These are phyloP conservation scores for Amphibolis antarctica DNA, from an alignment of 106 monocot species.

Conservation along the genomic window DNA sequence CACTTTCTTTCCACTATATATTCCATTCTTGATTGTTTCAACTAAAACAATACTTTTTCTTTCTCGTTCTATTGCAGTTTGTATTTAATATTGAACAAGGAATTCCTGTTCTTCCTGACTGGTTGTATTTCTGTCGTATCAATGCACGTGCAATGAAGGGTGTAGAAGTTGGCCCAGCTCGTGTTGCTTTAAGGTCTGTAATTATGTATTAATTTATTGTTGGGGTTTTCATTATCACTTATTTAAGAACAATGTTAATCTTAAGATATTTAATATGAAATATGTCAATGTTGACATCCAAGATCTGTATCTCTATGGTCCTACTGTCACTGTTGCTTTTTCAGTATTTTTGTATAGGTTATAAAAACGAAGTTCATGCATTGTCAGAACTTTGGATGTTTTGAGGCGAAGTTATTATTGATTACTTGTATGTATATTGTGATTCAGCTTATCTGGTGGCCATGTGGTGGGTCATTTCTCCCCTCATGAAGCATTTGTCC, in stretches of 20 bases:
- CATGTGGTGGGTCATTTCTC: constrained; percentile 78
- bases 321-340: no score
- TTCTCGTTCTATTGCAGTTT: constrained; percentile 39
- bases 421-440: neutral
- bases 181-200: constrained; percentile 51
- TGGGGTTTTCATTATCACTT: no score
- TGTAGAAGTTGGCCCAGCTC: constrained; percentile 62
- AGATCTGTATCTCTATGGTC: no score
- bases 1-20: neutral
- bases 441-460: constrained; percentile 66
- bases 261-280: no score
- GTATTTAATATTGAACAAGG: constrained; percentile 81
- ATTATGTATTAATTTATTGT: neutral
- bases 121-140: constrained; percentile 73
- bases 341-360: no score
- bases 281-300: no score
- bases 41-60: neutral
- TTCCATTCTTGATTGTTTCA: neutral
- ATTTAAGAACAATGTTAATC: no score
- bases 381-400: neutral
- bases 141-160: constrained; percentile 59
- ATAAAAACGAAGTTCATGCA: neutral
- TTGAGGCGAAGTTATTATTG: no score
- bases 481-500: constrained; percentile 92
- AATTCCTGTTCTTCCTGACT: constrained; percentile 72